Conservation (phyloP, 495 filamentous ascomycete genomes). For the Hypoxylon lenormandii region DNA sequence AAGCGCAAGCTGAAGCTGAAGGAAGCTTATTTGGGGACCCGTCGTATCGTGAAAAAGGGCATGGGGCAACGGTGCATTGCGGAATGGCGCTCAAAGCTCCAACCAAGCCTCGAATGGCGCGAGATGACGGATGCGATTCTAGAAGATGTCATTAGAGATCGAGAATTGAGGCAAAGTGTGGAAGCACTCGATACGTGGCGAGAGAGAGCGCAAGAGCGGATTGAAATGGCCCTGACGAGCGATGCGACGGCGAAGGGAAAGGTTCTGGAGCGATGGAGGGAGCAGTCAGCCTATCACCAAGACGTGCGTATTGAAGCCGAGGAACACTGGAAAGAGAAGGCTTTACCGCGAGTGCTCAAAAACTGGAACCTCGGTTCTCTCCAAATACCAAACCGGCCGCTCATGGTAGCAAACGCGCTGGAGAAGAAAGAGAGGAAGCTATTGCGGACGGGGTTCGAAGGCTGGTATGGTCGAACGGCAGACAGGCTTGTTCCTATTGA, state of each 20-base stretch:
- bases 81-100: conserved; percentile 47
- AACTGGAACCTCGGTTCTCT: conserved; percentile 62
- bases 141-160: conserved; percentile 37
- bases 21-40: conserved; percentile 51
- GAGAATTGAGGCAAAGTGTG: conserved; percentile 37
- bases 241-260: conserved; percentile 56
- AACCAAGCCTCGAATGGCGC: conserved; percentile 43
- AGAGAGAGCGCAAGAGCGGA: conserved; percentile 47
- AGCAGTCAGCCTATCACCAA: conserved; percentile 29
- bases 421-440: conserved; percentile 65
- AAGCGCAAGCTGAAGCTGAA: conserved; percentile 47
- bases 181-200: conserved; percentile 62
- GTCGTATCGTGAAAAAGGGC: conserved; percentile 49
- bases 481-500: conserved; percentile 53
- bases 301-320: conserved; percentile 37
- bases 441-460: conserved; percentile 67
- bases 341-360: conserved; percentile 67
- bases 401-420: conserved; percentile 53
- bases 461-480: conserved; percentile 67
- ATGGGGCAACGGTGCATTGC: conserved; percentile 50
- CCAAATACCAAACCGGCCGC: conserved; percentile 50
- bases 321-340: conserved; percentile 47
- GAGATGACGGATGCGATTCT: conserved; percentile 39
- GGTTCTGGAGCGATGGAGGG: conserved; percentile 45
- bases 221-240: conserved; percentile 29